Base-by-base conservation (phyloP, 352 stramenopile genomes). In the Thraustochytrium sp. region DNA sequence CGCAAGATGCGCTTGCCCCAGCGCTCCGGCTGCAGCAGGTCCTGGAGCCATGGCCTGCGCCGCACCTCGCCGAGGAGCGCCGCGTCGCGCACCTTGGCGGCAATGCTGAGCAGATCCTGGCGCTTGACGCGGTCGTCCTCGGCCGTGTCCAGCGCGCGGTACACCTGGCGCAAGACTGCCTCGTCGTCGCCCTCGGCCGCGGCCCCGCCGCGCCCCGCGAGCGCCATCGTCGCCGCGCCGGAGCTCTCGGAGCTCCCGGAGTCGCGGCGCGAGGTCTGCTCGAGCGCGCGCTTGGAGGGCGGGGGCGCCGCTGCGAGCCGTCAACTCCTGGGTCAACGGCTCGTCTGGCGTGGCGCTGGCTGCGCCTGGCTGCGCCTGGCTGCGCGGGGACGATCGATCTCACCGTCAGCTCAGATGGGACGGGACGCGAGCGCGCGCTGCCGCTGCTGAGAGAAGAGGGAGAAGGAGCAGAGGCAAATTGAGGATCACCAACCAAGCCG, bases 101-200 rank as follows among this genome's bases (percentile, higher is more conserved):
- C 31, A 3, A 80, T 80, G 53, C 68, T 80, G 13, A 80, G 51
- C 37, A 80, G 44, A 21, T 80, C 68, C 34, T 80, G 68, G 5
- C 68, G 68, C 68, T 64, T 80, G 23, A 80, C 68, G 26, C 53
- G 68, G 68, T 64, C 68, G 21, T 80, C 68, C 48, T 80, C 36
- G 5, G 63, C 29, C n/a, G 31, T 80, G n/a, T 61, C 68, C 18
- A 65, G 40, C 29, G 40, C 68, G 23, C 37, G 68, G 26, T 64
- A 53, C 21, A 80, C 37, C 37, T 16, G 51, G 11, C 40, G 1
- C 13, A 51, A 21, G 13, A 54, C 38, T 26, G 26, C 13, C 18
- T 11, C 9, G 40, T 75, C 62, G 38, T 34, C 18, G 36, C n/a
- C 40, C 18, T 37, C 18, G 40, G 13, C 61, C 2, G 21, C 61